Evolutionary conservation across 352 stramenopile species (phyloP), one percentile per base, ranked within the genome.

Genomic region (Plasmopara viticola): DNA sequence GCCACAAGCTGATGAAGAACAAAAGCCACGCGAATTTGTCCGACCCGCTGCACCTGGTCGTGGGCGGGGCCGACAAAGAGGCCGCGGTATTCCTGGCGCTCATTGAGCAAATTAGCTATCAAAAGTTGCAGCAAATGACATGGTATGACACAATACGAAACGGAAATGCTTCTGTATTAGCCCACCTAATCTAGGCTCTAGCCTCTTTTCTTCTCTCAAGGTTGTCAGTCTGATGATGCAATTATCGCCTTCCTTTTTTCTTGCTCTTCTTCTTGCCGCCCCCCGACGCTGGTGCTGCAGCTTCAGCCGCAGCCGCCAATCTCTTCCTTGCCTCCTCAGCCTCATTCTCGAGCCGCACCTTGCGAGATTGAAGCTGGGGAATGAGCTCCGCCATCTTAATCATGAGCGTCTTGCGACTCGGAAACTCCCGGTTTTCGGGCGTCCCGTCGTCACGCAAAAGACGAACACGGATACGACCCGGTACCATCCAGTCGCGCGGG

Each of bases 201-300:
- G 52, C 42, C 47, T 13, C 20, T 28, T 33, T 34, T 51, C 30
- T 38, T 41, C 46, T 30, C 2, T 40, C 13, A 28, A 47, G 10
- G 13, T 38, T 9, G 37, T 44, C 28, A 31, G 9, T 37, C n/a
- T 40, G 10, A 12, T 14, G 14, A 34, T 48, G 30, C 37, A 30
- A 61, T 83, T 90, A 93, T 84, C 75, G 86, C 54, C 79, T 75
- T 39, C 80, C 78, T 72, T 94, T 94, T 68, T 94, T 91, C 71
- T 87, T 87, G 47, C 71, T 68, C 62, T 93, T 93, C 72, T 93
- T 93, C 70, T 91, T 90, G 60, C 61, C 82, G 44, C 62, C 78
- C 1, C 57, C 56, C 13, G 74, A 62, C 13, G 49, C 17, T n/a
- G 61, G 41, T 9, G 67, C 61, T 9, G 41, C 50, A 1, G 63